phyloP scores from a whole-genome alignment of 164 flowering plant species.

The Kalanchoe fedtschenkoi region DNA sequence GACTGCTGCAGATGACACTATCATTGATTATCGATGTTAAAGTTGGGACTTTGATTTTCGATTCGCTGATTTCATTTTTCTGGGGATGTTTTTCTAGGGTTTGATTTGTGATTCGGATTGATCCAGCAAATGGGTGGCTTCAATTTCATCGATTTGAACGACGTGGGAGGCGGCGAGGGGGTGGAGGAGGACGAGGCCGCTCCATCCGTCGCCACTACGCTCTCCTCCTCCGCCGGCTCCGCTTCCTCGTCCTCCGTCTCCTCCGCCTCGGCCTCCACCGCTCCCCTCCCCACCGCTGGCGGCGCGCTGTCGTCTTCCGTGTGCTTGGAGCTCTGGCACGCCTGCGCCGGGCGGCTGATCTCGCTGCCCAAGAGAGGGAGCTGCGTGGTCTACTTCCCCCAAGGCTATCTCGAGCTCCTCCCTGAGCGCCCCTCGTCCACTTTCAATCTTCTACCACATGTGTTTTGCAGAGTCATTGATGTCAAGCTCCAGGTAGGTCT shows the following conservation, averaged over 20 bases:
- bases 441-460: slow-evolving; percentile 58
- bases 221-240: background rate
- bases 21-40: too few species aligned
- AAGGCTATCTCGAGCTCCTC: slow-evolving; percentile 74
- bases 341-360: slow-evolving; percentile 85
- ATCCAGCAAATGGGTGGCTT: background rate
- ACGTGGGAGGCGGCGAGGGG: background rate
- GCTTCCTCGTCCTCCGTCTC: background rate
- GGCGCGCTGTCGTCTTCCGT: slow-evolving; percentile 38
- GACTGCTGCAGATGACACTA: too few species aligned
- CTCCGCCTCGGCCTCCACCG: slow-evolving; percentile 12
- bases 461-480: slow-evolving; percentile 81
- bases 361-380: slow-evolving; percentile 78
- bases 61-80: background rate
- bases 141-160: slow-evolving; percentile 3
- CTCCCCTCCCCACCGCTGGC: slow-evolving; percentile 15
- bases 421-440: slow-evolving; percentile 25
- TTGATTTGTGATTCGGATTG: background rate
- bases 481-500: slow-evolving; percentile 79
- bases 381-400: slow-evolving; percentile 79
- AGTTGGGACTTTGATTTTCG: background rate
- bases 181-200: background rate
- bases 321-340: slow-evolving; percentile 96
- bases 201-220: background rate
- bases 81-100: background rate